Evolutionary conservation across 495 filamentous ascomycete genomes (phyloP).

Genomic region (Clohesyomyces aquaticus): DNA sequence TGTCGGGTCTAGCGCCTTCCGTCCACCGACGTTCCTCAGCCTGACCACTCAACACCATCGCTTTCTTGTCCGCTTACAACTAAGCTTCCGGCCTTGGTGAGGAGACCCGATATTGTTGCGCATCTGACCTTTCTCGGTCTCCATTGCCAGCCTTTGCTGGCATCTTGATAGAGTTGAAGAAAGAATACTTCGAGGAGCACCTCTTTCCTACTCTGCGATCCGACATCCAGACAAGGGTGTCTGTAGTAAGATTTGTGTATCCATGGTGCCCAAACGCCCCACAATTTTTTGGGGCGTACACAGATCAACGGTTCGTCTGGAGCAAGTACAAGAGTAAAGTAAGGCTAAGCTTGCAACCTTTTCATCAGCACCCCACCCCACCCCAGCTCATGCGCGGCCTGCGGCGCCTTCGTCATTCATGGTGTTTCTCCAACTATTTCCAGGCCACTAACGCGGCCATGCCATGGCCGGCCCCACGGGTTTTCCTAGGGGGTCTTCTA

Average conservation of each 20-base stretch:
- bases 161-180: too few relatives aligned
- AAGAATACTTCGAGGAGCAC: too few relatives aligned
- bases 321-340: too few relatives aligned
- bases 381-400: neutral
- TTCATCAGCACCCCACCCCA: neutral
- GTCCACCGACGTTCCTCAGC: neutral
- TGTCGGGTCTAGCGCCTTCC: too few relatives aligned
- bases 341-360: neutral
- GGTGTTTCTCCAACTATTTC: slow-evolving; percentile 4
- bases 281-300: too few relatives aligned
- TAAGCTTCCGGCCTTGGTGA: neutral
- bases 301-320: too few relatives aligned
- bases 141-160: neutral
- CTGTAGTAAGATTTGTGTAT: too few relatives aligned
- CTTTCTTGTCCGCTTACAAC: neutral
- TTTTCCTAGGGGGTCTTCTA: neutral
- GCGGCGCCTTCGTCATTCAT: slow-evolving; percentile 18
- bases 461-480: slow-evolving; percentile 9
- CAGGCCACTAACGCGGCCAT: slow-evolving; percentile 3
- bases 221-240: too few relatives aligned
- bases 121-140: neutral
- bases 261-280: too few relatives aligned
- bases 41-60: slow-evolving; percentile 3
- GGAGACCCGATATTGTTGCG: slow-evolving; percentile 1
- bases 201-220: too few relatives aligned